Base-by-base conservation (phyloP, 495 filamentous ascomycete species). In the Cladorrhinum samala region DNA sequence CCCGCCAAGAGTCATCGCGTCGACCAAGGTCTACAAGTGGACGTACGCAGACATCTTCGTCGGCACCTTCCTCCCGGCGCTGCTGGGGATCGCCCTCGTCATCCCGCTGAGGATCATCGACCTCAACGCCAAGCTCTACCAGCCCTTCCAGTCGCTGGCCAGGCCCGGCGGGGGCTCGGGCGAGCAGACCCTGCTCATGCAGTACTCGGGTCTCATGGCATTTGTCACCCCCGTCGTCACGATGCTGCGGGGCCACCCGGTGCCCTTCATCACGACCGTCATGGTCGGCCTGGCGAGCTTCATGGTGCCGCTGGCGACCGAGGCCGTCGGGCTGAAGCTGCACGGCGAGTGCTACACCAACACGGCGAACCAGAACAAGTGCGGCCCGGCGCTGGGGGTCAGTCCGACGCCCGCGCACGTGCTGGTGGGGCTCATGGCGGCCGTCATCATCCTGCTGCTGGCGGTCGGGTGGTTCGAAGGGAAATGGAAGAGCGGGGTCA, bases 121-220 rank as follows among this genome's bases (percentile, higher is more conserved):
- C 55, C 61, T 66, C 24, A 69, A 69, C 57, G 64, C 60, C 0
- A 71, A 71, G 54, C 61, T 69, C 9, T 68, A 66, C 41, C 66
- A 71, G 46, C 68, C 68, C n/a, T 71, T 67, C 59, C 66, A 67
- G 20, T 52, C 60, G 2, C 60, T 71, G 3, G 53, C 65, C 6
- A 20, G 16, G 2, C 40, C 43, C 13, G 56, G 54, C 33, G 64
- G 62, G 19, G 52, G 46, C 1, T 24, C 40, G 1, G 63, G 56
- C 1, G 23, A 54, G 2, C 53, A 63, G 18, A 61, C 66, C 1
- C 48, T 71, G 11, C 62, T 58, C 21, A 57, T 64, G 44, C 54
- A 65, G 43, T 64, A 68, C 58, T 55, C 56, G 1, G 68, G 67
- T 8, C 14, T 64, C 18, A 49, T 52, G 44, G 52, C 47, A 1